Conservation (phyloP, 495 filamentous ascomycete genomes). For the Aspergillus biplanus region DNA sequence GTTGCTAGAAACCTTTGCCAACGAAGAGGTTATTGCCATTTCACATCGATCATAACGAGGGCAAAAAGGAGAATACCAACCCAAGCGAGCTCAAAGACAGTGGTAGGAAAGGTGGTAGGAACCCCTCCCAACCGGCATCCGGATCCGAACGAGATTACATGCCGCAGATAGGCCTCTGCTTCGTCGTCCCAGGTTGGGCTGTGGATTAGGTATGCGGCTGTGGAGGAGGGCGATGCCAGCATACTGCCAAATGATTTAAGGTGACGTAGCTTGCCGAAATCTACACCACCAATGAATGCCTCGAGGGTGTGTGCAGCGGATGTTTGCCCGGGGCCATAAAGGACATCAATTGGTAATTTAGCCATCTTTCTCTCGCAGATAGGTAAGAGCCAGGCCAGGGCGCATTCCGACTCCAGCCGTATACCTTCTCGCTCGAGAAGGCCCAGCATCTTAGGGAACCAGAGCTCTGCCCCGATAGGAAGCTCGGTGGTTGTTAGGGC, state of each 20-base stretch:
- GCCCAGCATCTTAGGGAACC: not conserved
- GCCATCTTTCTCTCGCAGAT: slow-evolving; percentile 27
- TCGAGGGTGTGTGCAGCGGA: slow-evolving; percentile 52
- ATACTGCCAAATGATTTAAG: slow-evolving; percentile 48
- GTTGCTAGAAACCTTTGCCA: not conserved
- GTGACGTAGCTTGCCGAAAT: slow-evolving; percentile 49
- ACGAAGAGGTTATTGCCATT: not conserved
- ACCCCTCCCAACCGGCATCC: slow-evolving; percentile 36
- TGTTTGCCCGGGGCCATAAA: slow-evolving; percentile 34
- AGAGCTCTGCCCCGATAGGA: slow-evolving; percentile 2
- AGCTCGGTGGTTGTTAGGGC: not conserved
- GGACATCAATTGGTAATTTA: slow-evolving; percentile 27
- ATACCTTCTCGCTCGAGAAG: slow-evolving; percentile 25
- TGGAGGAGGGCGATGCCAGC: slow-evolving; percentile 54
- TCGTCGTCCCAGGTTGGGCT: slow-evolving; percentile 42
- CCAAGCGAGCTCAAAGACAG: slow-evolving; percentile 48
- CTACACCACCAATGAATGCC: slow-evolving; percentile 47
- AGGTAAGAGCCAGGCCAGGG: slow-evolving; percentile 6
- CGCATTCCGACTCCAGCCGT: slow-evolving; percentile 26
- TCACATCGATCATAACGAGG: not conserved
- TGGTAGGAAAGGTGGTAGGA: slow-evolving; percentile 30
- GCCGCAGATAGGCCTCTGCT: slow-evolving; percentile 37
- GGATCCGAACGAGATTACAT: slow-evolving; percentile 17
- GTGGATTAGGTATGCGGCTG: slow-evolving; percentile 50
- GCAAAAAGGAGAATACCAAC: not conserved